These are phyloP conservation scores for Colletotrichum agaves DNA, from an alignment of 2,329 filamentous ascomycete genomes.

Conservation along the genomic window DNA sequence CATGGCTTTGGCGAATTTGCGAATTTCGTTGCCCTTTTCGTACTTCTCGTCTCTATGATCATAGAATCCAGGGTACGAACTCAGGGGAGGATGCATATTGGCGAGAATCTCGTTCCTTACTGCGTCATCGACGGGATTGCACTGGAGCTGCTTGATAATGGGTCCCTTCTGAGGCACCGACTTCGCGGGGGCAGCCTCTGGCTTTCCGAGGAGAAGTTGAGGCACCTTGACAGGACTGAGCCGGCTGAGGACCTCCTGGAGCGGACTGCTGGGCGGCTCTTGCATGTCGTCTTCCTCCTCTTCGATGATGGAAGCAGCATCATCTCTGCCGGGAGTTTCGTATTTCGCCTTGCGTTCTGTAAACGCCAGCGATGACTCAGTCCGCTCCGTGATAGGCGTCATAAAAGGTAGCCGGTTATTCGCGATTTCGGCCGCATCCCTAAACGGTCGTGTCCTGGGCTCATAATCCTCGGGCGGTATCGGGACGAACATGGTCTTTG, in stretches of 20 bases:
- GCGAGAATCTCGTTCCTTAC: slow-evolving; percentile 80
- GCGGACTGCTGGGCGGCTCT: slow-evolving; percentile 75
- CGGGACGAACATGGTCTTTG: slow-evolving; percentile 77
- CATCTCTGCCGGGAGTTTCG: slow-evolving; percentile 42
- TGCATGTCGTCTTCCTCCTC: slow-evolving; percentile 47
- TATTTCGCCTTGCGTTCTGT: slow-evolving; percentile 37
- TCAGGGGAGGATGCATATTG: slow-evolving; percentile 77
- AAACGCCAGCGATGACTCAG: slow-evolving; percentile 80
- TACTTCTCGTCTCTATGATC: slow-evolving; percentile 74
- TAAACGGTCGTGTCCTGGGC: slow-evolving; percentile 80
- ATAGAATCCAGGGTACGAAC: slow-evolving; percentile 81
- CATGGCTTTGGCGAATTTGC: slow-evolving; percentile 79
- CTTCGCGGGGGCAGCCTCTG: slow-evolving; percentile 52
- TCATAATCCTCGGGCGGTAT: slow-evolving; percentile 89
- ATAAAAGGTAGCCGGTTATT: slow-evolving; percentile 97
- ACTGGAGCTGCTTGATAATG: slow-evolving; percentile 83
- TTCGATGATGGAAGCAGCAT: slow-evolving; percentile 42
- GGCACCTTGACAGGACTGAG: slow-evolving; percentile 59
- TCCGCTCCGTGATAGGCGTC: slow-evolving; percentile 97
- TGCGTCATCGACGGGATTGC: slow-evolving; percentile 87
- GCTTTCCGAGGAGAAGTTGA: slow-evolving; percentile 61
- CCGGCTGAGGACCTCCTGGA: slow-evolving; percentile 72
- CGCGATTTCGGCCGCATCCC: slow-evolving; percentile 81
- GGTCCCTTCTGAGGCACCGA: slow-evolving; percentile 68
- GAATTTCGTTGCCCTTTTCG: slow-evolving; percentile 79